These are phyloP conservation scores for Peniophora sp. DNA, from an alignment of 1,284 basidiomycete species.

Conservation along the genomic window DNA sequence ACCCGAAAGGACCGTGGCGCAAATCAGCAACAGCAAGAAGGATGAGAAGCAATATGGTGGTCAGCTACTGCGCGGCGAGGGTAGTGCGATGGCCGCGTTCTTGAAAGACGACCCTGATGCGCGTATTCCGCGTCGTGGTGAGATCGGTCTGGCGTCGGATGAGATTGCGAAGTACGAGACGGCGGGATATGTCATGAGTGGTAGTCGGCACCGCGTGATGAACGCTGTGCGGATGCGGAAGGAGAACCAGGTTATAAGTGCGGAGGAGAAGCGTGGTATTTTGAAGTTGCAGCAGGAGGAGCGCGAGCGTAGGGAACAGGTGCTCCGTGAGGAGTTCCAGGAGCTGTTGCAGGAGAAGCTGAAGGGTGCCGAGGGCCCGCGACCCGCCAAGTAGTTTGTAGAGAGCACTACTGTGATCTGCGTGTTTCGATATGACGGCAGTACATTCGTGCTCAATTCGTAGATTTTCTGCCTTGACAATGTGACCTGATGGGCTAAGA, in stretches of 20 bases:
- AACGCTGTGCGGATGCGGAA: constrained; percentile 97
- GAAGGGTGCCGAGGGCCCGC: constrained; percentile 28
- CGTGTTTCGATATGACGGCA: no score
- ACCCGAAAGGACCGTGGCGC: constrained; percentile 36
- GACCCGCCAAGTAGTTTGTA: neutral
- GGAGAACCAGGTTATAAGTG: constrained; percentile 98
- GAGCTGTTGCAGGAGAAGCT: constrained; percentile 72
- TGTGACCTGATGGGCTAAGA: no score
- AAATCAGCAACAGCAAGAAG: constrained; percentile 35
- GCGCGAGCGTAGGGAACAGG: constrained; percentile 80
- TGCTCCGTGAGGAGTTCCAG: constrained; percentile 70
- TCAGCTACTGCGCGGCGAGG: constrained; percentile 88
- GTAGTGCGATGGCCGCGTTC: constrained; percentile 94
- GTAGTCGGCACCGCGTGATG: constrained; percentile 88
- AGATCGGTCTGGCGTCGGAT: constrained; percentile 86
- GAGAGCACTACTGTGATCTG: no score
- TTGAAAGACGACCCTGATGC: constrained; percentile 79
- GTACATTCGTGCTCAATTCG: no score
- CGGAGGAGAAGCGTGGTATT: constrained; percentile 94
- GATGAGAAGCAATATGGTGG: constrained; percentile 81
- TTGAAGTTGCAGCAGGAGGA: constrained; percentile 92
- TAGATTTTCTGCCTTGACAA: no score
- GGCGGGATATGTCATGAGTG: constrained; percentile 98
- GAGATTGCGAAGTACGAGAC: constrained; percentile 84
- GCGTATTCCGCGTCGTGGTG: constrained; percentile 96